Evolutionary conservation across 176 grass and related monocot species (phyloP).

Genomic region (Juncus effusus): DNA sequence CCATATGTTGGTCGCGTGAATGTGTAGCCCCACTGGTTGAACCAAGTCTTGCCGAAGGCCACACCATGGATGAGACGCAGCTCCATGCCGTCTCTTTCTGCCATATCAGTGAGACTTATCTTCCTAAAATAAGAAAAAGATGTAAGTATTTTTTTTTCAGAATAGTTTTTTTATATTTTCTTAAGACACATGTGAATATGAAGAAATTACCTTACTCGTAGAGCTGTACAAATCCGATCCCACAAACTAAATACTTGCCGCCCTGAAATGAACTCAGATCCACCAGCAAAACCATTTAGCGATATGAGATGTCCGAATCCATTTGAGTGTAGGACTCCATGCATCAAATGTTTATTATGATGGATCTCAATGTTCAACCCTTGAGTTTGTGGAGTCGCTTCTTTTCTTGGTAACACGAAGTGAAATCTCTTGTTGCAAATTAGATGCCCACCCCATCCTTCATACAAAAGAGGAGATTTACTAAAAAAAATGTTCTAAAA

Average conservation of each 20-base stretch:
- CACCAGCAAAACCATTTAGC: constrained; percentile 64
- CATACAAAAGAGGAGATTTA: constrained; percentile 5
- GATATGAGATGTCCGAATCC: constrained; percentile 75
- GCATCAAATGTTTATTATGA: constrained; percentile 51
- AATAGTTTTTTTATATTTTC: no score
- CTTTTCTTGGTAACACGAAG: constrained; percentile 71
- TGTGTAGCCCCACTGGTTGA: constrained; percentile 73
- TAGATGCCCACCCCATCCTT: constrained; percentile 82
- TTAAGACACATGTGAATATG: not conserved
- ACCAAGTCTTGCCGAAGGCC: constrained; percentile 79
- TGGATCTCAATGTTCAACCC: constrained; percentile 38
- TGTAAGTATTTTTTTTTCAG: not conserved
- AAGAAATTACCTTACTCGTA: constrained; percentile 56
- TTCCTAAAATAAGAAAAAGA: constrained; percentile 39
- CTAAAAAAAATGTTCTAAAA: not conserved
- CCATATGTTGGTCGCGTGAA: constrained; percentile 64
- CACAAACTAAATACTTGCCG: constrained; percentile 80
- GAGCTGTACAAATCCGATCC: constrained; percentile 64
- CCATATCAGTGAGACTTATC: constrained; percentile 58
- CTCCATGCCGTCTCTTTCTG: constrained; percentile 71
- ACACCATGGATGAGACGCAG: constrained; percentile 68
- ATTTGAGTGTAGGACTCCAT: constrained; percentile 82
- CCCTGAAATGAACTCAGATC: constrained; percentile 79
- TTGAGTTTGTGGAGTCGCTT: constrained; percentile 37
- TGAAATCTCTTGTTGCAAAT: constrained; percentile 91